Percentiles rank a stretch among this genome's conserved stretches.
Conservation (phyloP, 2,329 filamentous ascomycete species). For the Phialocephala subalpina region DNA sequence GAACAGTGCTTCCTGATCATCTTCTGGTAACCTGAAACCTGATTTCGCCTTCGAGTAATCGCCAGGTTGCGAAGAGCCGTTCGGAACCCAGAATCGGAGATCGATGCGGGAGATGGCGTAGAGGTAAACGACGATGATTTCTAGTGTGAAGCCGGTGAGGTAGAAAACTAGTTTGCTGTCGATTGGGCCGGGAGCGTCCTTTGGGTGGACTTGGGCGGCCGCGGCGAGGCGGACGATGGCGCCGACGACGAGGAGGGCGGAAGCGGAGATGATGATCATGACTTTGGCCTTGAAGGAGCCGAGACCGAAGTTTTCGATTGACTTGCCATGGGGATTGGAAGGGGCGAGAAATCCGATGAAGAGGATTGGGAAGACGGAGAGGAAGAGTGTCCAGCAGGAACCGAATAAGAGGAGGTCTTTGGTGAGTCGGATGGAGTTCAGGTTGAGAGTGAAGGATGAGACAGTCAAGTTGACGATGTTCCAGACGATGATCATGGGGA, state of each 20-base stretch:
- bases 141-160: constrained; percentile 78
- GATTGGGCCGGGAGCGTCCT: constrained; percentile 23
- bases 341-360: constrained; percentile 65
- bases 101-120: constrained; percentile 78
- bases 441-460: constrained; percentile 69
- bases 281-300: constrained; percentile 73
- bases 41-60: constrained; percentile 42
- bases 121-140: constrained; percentile 72
- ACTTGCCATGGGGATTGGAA: constrained; percentile 48
- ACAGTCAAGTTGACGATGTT: constrained; percentile 70
- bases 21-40: constrained; percentile 2
- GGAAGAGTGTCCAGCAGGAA: constrained; percentile 26
- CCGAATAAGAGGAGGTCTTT: constrained; percentile 28
- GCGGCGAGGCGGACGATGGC: constrained; percentile 64
- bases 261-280: constrained; percentile 65
- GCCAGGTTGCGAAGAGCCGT: constrained; percentile 68
- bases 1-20: constrained; percentile 15
- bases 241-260: constrained; percentile 69
- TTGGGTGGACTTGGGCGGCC: constrained; percentile 51
- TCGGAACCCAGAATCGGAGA: constrained; percentile 75
- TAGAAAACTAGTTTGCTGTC: constrained; percentile 78
- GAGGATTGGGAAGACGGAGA: constrained; percentile 67
- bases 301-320: constrained; percentile 66
- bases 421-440: constrained; percentile 53
- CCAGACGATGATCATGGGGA: constrained; percentile 68